Percentiles rank a stretch among this genome's conserved stretches.
These are phyloP conservation scores for Exobasidium cylindrosporum DNA, from an alignment of 1,284 basidiomycete genomes.

Conservation along the genomic window DNA sequence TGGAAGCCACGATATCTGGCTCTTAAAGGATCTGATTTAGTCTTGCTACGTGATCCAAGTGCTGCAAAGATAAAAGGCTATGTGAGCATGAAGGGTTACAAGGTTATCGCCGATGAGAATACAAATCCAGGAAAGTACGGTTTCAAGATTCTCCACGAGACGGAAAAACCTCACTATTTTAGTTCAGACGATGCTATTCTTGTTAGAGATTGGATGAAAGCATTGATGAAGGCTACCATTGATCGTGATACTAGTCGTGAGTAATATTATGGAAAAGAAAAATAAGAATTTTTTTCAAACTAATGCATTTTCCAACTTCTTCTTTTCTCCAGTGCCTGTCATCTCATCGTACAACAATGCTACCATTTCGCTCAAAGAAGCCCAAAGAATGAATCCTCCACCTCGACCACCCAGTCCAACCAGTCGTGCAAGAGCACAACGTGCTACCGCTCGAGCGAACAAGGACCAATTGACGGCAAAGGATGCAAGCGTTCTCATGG, in stretches of 20 bases:
- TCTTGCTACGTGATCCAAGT: constrained; percentile 40
- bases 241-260: constrained; percentile 60
- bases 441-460: constrained; percentile 79
- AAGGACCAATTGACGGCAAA: constrained; percentile 77
- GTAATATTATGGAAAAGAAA: neutral
- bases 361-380: constrained; percentile 88
- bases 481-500: constrained; percentile 57
- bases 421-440: constrained; percentile 81
- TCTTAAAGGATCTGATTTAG: constrained; percentile 74
- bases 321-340: constrained; percentile 63
- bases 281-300: no score
- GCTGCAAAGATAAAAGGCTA: constrained; percentile 80
- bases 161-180: constrained; percentile 84
- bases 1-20: constrained; percentile 94
- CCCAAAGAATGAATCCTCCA: constrained; percentile 91
- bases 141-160: constrained; percentile 88
- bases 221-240: constrained; percentile 98
- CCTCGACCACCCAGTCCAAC: constrained; percentile 90
- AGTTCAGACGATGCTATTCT: constrained; percentile 79
- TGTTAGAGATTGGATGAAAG: constrained; percentile 98
- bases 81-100: constrained; percentile 86
- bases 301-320: neutral
- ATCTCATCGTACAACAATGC: constrained; percentile 96
- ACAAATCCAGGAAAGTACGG: constrained; percentile 88
- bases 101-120: constrained; percentile 88